Conservation (phyloP, 1,139 yeast species). For the Hansenula sp. region DNA sequence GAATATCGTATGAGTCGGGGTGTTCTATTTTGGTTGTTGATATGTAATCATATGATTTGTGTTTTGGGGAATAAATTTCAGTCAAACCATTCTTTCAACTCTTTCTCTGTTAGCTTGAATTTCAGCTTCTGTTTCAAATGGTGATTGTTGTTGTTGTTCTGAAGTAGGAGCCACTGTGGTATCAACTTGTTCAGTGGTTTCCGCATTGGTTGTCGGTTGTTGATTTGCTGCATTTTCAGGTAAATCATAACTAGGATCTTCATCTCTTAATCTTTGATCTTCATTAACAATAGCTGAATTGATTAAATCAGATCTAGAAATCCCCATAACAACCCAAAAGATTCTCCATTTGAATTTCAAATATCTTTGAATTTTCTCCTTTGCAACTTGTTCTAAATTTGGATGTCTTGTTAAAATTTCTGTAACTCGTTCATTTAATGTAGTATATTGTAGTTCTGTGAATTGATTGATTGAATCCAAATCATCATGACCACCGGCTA, state of each 20-base stretch:
- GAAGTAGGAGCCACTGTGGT: too few species aligned
- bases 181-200: neutral
- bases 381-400: constrained; percentile 43
- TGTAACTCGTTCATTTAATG: constrained; percentile 21
- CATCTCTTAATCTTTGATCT: constrained; percentile 28
- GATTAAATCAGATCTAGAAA: constrained; percentile 41
- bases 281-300: constrained; percentile 47
- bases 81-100: constrained; percentile 12
- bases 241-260: constrained; percentile 5
- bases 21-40: too few species aligned
- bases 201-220: neutral
- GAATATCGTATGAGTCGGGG: too few species aligned
- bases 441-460: constrained; percentile 21
- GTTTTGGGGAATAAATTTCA: neutral
- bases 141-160: too few species aligned
- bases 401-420: constrained; percentile 23
- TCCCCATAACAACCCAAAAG: constrained; percentile 57
- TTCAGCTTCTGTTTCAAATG: neutral
- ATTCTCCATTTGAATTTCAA: constrained; percentile 33
- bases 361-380: constrained; percentile 33
- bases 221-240: neutral
- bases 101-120: constrained; percentile 5
- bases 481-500: constrained; percentile 9
- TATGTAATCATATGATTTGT: too few species aligned
- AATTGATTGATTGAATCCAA: constrained; percentile 10